These are phyloP conservation scores for Corymbia calophylla DNA, from an alignment of 441 rosid genomes.

Conservation along the genomic window DNA sequence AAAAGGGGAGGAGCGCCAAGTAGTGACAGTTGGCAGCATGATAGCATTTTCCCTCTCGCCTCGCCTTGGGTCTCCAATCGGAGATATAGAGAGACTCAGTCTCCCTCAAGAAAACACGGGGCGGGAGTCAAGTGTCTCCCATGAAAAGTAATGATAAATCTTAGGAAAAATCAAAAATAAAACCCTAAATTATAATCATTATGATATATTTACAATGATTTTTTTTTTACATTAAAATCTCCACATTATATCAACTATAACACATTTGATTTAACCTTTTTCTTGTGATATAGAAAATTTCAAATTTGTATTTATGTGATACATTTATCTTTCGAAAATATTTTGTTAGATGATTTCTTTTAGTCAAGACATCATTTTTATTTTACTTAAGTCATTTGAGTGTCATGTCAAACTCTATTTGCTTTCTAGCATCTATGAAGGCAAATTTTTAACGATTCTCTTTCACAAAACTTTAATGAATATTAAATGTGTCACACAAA, in stretches of 20 bases:
- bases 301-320: too few species aligned
- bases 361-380: too few species aligned
- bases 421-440: too few species aligned
- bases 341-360: too few species aligned
- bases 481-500: too few species aligned
- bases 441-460: too few species aligned
- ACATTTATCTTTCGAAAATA: too few species aligned
- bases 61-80: not conserved
- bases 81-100: not conserved
- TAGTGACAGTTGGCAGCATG: conserved; percentile 34
- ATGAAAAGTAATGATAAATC: not conserved
- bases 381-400: too few species aligned
- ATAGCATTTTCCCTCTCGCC: conserved; percentile 12
- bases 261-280: not conserved
- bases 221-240: too few species aligned
- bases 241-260: too few species aligned
- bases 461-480: too few species aligned
- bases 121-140: not conserved
- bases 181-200: not conserved
- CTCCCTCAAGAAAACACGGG: not conserved
- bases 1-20: conserved; percentile 12
- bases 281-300: accelerated
- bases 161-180: too few species aligned
- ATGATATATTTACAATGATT: not conserved
- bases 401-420: not conserved